phyloP scores from a whole-genome alignment of 116 monocot species.

The Iris pallida region DNA sequence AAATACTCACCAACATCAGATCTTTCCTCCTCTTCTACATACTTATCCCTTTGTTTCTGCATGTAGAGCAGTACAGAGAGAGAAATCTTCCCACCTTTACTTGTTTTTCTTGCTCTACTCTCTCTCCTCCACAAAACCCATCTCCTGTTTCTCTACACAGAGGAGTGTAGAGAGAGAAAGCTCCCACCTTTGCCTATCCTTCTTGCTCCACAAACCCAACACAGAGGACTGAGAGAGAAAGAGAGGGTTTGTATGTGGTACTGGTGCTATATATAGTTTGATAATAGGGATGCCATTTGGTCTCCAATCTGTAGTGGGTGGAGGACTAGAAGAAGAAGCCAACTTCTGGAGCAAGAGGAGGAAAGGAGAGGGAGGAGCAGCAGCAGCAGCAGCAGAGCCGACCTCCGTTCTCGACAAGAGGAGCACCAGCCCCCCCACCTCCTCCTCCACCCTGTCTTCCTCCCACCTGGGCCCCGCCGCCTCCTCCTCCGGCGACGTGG shows the following conservation, averaged over 20 bases:
- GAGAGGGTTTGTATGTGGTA: no score
- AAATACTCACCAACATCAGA: not conserved
- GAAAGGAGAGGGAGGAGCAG: conserved; percentile 13
- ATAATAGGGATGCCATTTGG: conserved; percentile 76
- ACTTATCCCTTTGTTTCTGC: not conserved
- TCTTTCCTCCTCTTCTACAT: not conserved
- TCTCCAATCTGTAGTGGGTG: not conserved
- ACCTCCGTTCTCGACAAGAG: conserved; percentile 77
- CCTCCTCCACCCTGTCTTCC: conserved; percentile 74
- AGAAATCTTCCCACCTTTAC: no score
- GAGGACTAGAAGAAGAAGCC: conserved; percentile 5
- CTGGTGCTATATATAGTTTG: conserved; percentile 19
- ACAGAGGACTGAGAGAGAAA: not conserved
- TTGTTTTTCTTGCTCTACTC: no score
- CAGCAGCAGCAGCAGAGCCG: conserved; percentile 31
- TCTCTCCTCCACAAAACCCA: no score
- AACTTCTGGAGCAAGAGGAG: conserved; percentile 1
- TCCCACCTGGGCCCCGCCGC: conserved; percentile 16
- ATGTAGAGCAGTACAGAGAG: no score
- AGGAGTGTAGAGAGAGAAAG: not conserved
- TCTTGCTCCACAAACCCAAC: no score
- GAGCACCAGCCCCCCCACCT: conserved; percentile 81
- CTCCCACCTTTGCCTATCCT: not conserved
- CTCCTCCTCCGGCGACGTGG: no score
- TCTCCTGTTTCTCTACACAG: not conserved